Percentiles rank a stretch among this genome's conserved stretches.
These are phyloP conservation scores for Chaetomium olivaceum DNA, from an alignment of 2,329 filamentous ascomycete species.

Conservation along the genomic window DNA sequence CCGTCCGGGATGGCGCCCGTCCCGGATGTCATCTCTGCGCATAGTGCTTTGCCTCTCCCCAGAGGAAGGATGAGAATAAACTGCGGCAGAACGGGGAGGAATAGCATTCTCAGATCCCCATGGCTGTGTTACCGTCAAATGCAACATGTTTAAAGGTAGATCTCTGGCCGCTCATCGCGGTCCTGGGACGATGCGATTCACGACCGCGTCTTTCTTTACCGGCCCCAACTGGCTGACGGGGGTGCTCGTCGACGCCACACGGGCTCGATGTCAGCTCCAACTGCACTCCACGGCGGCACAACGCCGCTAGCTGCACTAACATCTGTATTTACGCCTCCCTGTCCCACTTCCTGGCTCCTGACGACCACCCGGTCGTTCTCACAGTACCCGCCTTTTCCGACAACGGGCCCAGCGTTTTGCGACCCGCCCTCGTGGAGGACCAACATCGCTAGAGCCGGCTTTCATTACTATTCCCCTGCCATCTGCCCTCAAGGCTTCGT, in stretches of 20 bases:
- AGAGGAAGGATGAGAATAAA: slow-evolving; percentile 5
- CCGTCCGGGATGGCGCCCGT: not conserved
- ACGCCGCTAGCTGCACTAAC: slow-evolving; percentile 43
- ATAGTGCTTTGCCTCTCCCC: slow-evolving; percentile 7
- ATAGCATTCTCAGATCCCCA: not conserved
- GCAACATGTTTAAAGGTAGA: slow-evolving; percentile 16
- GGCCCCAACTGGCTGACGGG: slow-evolving; percentile 17
- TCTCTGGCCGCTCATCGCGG: not conserved
- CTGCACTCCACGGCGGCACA: slow-evolving; percentile 34
- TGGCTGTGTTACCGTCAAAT: not conserved
- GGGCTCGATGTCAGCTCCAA: slow-evolving; percentile 26
- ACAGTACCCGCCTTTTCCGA: slow-evolving; percentile 42
- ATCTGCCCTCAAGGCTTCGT: slow-evolving; percentile 43
- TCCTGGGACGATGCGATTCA: slow-evolving; percentile 8
- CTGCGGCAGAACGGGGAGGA: not conserved
- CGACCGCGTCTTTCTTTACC: not conserved
- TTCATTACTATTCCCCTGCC: slow-evolving; percentile 45
- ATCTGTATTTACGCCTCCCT: slow-evolving; percentile 45
- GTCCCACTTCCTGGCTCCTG: slow-evolving; percentile 43
- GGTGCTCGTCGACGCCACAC: slow-evolving; percentile 16
- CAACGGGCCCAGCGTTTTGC: slow-evolving; percentile 37
- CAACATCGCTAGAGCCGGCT: slow-evolving; percentile 41
- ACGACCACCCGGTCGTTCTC: slow-evolving; percentile 43
- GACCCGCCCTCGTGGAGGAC: slow-evolving; percentile 41
- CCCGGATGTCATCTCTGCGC: slow-evolving; percentile 1